Base-by-base conservation (phyloP, 495 filamentous ascomycete species). In the Lophiostoma macrostomum region DNA sequence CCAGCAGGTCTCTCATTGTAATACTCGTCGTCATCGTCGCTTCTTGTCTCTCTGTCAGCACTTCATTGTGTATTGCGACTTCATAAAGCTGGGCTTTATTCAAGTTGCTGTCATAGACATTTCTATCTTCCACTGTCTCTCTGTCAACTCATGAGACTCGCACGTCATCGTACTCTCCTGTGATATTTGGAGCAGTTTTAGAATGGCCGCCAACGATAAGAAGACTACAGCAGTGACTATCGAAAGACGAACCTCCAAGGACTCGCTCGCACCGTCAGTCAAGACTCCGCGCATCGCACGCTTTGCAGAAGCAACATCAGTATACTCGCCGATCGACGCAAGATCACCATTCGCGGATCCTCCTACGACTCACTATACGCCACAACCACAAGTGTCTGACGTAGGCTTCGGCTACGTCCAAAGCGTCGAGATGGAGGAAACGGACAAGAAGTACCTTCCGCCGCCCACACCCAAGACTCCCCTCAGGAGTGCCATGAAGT, bases 381-480 rank as follows among this genome's bases (percentile, higher is more conserved):
- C 77, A 50, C 77, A 84, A 58, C 70, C 83, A 35, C 83, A 87
- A 57, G 84, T 84, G 16, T 88, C 83, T 35, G 90, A 95, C 72
- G 80, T 95, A 47, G 90, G 90, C 50, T 96, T 96, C 69, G 90
- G 90, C 69, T 96, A 95, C 71, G 83, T 96, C 55, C 67, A 58
- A 55, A 65, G 62, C 63, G 77, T 73, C 61, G 72, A 74, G 56
- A 72, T 72, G 68, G 69, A 71, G 49, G 69, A 72, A 39, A 71
- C 64, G 31, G 60, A 64, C 36, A 54, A 31, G 40, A 59, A 57
- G 36, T 74, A 66, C 56, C 67, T 69, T n/a, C 62, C 66, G 76
- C 68, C 81, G 72, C 18, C 75, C 72, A 85, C 84, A 22, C 89
- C 89, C 4, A 67, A 53, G 48, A 63, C 54, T 36, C 69, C 70